Evolutionary conservation across 345 rosid species (phyloP), one percentile per base, ranked within the genome.

Genomic region (Rhizophora apiculata): DNA sequence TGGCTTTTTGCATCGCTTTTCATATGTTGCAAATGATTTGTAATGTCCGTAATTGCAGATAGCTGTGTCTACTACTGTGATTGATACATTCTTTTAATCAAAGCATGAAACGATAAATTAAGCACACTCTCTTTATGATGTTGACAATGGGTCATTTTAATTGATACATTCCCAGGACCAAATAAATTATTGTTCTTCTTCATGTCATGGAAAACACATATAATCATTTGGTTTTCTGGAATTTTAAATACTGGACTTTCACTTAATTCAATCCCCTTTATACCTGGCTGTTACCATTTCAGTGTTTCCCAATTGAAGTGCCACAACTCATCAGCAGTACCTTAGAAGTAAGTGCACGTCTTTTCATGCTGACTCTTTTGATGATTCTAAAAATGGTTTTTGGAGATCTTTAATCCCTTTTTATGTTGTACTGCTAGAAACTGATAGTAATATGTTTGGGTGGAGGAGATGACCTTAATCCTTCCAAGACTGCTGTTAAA

Each of bases 291-390:
- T 43, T 24, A 34, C 10, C 32, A 9, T 36, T 60, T 72, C 84
- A 95, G 99, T 95, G 98, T 77, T 95, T 88, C 76, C 94, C 98
- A 15, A 67, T 71, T 51, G 92, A 95, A 77, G 96, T 88, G 70
- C 98, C 99, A 4, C 91, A 91, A 18, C 76, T 90, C 75, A 88
- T 95, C 78, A 79, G 76, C 85, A 81, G 96, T 69, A 85, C 96
- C 70, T 81, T 95, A 63, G 96, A 92, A 82, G 99, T 92, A 77
- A 75, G 73, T 58, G 67, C 54, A 60, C 26, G 54, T 62, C 71
- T 62, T 72, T 75, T 29, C 56, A 32, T 13, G 63, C 69, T 54
- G 58, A 68, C 68, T 37, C 69, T 70, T 56, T 56, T 69, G 60
- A 63, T 63, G 56, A 65, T 20, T 63, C 69, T 55, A 21, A 64